Conservation (phyloP, 306 rosid species). For the Acacia confusa region DNA sequence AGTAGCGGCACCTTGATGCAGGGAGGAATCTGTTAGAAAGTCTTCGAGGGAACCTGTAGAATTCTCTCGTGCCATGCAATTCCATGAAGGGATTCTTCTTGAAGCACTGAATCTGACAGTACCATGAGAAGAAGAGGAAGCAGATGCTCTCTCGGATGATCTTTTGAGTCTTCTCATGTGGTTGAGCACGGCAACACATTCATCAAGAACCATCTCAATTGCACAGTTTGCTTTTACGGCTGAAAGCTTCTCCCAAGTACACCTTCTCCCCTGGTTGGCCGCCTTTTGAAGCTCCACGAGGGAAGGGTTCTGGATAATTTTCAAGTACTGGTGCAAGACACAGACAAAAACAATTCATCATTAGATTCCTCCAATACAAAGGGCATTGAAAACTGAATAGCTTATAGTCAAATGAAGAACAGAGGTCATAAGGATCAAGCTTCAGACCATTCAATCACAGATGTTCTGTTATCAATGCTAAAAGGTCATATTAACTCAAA, state of each 20-base stretch:
- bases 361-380: neutral
- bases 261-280: conserved; percentile 90
- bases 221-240: conserved; percentile 96
- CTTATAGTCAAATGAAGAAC: neutral
- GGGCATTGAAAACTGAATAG: neutral
- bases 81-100: conserved; percentile 97
- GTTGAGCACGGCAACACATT: conserved; percentile 83
- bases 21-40: conserved; percentile 50
- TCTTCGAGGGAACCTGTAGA: conserved; percentile 82
- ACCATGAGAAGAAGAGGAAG: conserved; percentile 65
- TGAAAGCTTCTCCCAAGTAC: conserved; percentile 98
- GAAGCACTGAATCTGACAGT: conserved; percentile 64
- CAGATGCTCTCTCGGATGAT: conserved; percentile 77
- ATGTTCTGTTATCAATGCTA: neutral
- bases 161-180: conserved; percentile 84
- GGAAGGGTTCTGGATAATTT: conserved; percentile 93
- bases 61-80: conserved; percentile 88
- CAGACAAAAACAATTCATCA: neutral
- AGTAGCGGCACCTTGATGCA: conserved; percentile 52
- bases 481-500: neutral
- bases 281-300: conserved; percentile 91
- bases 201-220: conserved; percentile 91
- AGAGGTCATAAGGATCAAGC: neutral
- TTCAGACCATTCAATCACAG: neutral
- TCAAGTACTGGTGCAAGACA: conserved; percentile 63